Conservation (phyloP, 208 protist species). For the Tritrichomonas foetus region DNA sequence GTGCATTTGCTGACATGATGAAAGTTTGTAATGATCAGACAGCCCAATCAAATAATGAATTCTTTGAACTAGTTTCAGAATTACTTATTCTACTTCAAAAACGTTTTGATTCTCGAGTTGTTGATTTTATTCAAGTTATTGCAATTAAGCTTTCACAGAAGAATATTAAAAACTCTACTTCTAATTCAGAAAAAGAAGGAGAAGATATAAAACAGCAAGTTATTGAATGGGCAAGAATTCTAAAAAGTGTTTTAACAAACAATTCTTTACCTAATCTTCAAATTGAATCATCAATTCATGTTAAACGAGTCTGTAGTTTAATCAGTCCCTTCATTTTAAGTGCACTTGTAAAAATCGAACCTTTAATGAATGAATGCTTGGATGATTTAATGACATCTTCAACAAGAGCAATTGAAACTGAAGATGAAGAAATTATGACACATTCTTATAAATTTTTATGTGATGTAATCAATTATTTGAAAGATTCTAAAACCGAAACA, state of each 20-base stretch:
- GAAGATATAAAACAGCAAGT: no score
- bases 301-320: background rate
- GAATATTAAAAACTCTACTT: background rate
- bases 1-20: slow-evolving; percentile 10
- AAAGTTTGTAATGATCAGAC: background rate
- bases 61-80: background rate
- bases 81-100: background rate
- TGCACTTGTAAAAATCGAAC: background rate
- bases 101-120: background rate
- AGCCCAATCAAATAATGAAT: background rate
- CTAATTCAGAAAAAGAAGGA: no score
- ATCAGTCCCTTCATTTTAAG: background rate
- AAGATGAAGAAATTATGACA: background rate
- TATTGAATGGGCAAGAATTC: background rate
- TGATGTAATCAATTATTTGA: background rate
- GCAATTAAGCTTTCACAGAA: background rate
- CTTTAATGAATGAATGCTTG: background rate
- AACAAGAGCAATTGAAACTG: background rate
- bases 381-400: slow-evolving; percentile 17
- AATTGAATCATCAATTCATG: background rate
- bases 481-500: background rate
- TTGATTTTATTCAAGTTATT: background rate
- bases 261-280: background rate
- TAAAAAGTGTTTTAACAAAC: background rate
- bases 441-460: background rate